Evolutionary conservation across 768 basidiomycete genomes (phyloP).

Genomic region (Lentinula sp.): DNA sequence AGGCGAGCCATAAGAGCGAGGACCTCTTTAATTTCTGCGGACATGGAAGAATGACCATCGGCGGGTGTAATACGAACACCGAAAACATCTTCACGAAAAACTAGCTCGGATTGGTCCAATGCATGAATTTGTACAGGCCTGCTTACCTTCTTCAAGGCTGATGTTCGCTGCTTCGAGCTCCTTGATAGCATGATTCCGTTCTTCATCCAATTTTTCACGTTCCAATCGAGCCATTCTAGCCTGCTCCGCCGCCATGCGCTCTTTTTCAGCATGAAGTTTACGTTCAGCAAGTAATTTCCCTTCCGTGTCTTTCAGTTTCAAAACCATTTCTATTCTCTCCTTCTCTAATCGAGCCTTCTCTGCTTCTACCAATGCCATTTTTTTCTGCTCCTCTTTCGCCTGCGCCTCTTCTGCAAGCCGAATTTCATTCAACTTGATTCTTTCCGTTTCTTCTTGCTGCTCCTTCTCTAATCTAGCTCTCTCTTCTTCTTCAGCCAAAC

Average conservation of each 20-base stretch:
- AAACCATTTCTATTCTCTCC: slow-evolving; percentile 19
- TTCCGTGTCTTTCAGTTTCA: slow-evolving; percentile 12
- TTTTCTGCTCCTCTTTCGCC: slow-evolving; percentile 11
- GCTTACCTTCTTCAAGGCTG: slow-evolving; percentile 10
- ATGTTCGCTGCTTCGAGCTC: slow-evolving; percentile 13
- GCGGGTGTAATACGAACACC: slow-evolving; percentile 33
- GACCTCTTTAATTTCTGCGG: slow-evolving; percentile 36
- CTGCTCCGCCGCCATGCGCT: slow-evolving; percentile 16
- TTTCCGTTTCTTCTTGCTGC: slow-evolving; percentile 1
- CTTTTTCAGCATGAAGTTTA: slow-evolving; percentile 13
- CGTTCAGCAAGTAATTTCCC: slow-evolving; percentile 9
- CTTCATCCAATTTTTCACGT: slow-evolving; percentile 13
- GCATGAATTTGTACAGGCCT: background rate
- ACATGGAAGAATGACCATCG: slow-evolving; percentile 21
- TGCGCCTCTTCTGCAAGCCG: slow-evolving; percentile 13
- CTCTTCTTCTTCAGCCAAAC: slow-evolving; percentile 16
- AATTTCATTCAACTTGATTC: background rate
- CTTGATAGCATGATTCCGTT: slow-evolving; percentile 11
- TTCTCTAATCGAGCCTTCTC: slow-evolving; percentile 14
- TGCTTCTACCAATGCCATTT: slow-evolving; percentile 15
- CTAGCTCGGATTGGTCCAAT: background rate
- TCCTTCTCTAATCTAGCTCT: slow-evolving; percentile 5
- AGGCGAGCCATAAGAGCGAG: slow-evolving; percentile 45
- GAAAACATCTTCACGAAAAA: slow-evolving; percentile 48
- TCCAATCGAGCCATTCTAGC: slow-evolving; percentile 16